Base-by-base conservation (phyloP, 306 rosid genomes). In the Ziziphus jujuba region DNA sequence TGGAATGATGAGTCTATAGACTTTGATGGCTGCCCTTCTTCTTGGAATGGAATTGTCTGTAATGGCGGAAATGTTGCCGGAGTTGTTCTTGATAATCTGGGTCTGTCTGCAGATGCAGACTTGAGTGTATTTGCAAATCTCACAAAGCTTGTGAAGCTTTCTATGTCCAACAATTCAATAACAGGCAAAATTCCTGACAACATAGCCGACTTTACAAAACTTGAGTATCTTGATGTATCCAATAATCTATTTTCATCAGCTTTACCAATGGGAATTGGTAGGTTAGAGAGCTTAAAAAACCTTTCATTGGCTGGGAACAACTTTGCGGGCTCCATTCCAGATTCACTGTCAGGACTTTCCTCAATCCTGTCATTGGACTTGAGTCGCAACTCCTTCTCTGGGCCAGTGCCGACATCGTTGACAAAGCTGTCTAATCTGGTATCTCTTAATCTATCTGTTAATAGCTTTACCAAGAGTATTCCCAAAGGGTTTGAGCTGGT, bases 1-100 rank as follows among this genome's bases (percentile, higher is more conserved):
- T 95, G 99, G 99, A 95, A 90, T 71, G 99, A 95, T 48, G 99
- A 90, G 73, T 95, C 99, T 56, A 90, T 95, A 62, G 99, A 95
- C 80, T 95, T 90, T 45, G 55, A 95, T 85, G 99, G 99, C 61
- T 95, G 99, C 60, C 99, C 99, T 36, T 77, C 96, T 85, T 91
- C 97, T 23, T 95, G 99, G 99, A 87, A 90, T 76, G 99, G 99
- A 19, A 79, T 95, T 71, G 75, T 87, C 24, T 95, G 99, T 65
- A 95, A 88, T 57, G 95, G 91, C 44, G 97, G 92, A 65, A 95
- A 80, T 72, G 97, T 95, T 74, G 97, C 97, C 33, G 99, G 95
- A 13, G 99, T 95, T 75, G 89, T 88, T 19, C 95, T 95, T 70
- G 92, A 95, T 66, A 82, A 82, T 74, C 72, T 82, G 61, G 89